These are phyloP conservation scores for Aurantiochytrium sp. DNA, from an alignment of 108 stramenopile species.

Conservation along the genomic window DNA sequence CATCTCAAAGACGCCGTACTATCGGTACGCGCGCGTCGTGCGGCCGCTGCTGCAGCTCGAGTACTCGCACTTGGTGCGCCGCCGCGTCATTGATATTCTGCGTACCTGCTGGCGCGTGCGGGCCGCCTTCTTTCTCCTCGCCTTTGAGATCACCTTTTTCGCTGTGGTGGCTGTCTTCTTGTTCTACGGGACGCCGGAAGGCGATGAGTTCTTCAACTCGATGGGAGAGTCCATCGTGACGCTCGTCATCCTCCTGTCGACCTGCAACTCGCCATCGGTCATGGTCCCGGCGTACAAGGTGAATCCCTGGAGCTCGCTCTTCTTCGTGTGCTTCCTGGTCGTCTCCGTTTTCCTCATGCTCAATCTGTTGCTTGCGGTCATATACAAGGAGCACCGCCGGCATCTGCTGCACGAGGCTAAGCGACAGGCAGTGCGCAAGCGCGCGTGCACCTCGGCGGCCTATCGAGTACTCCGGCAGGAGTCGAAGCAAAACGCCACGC, in stretches of 20 bases:
- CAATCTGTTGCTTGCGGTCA: conserved; percentile 32
- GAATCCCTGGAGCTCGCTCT: not conserved
- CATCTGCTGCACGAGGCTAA: not conserved
- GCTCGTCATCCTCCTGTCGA: conserved; percentile 32
- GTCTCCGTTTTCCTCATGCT: conserved; percentile 37
- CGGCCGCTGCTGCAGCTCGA: conserved; percentile 11
- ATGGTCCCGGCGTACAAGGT: conserved; percentile 34
- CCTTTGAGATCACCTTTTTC: conserved; percentile 6
- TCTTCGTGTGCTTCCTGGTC: conserved; percentile 24
- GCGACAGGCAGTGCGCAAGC: not conserved
- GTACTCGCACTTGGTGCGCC: not conserved
- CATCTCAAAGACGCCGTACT: not conserved
- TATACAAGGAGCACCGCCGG: not conserved
- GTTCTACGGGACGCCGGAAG: not conserved
- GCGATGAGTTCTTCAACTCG: not conserved
- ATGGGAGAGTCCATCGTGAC: not conserved
- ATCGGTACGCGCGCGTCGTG: conserved; percentile 6
- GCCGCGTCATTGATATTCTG: conserved; percentile 10
- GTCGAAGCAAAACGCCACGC: not conserved
- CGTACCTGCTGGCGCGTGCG: not conserved
- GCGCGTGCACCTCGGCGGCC: conserved; percentile 18
- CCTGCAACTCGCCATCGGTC: conserved; percentile 33
- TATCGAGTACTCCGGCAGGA: not conserved
- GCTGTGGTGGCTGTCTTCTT: not conserved
- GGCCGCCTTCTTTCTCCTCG: not conserved